Evolutionary conservation across 2,329 filamentous ascomycete genomes (phyloP).

Genomic region (Fusarium subtropicale): DNA sequence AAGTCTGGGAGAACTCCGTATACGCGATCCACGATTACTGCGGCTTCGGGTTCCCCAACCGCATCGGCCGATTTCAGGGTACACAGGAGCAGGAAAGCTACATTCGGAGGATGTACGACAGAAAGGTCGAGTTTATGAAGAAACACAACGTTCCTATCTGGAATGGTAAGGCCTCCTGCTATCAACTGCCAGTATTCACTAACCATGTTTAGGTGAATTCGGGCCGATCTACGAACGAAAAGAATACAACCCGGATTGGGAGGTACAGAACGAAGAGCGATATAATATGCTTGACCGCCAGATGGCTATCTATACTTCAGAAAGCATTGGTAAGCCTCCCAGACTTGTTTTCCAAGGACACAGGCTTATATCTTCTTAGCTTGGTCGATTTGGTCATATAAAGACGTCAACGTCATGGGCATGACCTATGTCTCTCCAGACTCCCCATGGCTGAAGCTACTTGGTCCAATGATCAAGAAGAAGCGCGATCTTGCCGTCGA

Average conservation of each 20-base stretch:
- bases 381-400: slow-evolving; percentile 71
- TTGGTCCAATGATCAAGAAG: slow-evolving; percentile 65
- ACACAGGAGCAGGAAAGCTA: slow-evolving; percentile 54
- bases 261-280: slow-evolving; percentile 50
- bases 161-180: slow-evolving; percentile 48
- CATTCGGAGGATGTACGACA: slow-evolving; percentile 49
- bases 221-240: slow-evolving; percentile 60
- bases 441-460: slow-evolving; percentile 61
- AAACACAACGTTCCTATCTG: slow-evolving; percentile 55
- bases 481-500: slow-evolving; percentile 66
- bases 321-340: slow-evolving; percentile 31
- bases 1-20: slow-evolving; percentile 59
- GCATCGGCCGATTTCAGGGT: slow-evolving; percentile 53
- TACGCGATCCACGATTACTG: slow-evolving; percentile 66
- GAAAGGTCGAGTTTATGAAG: slow-evolving; percentile 59
- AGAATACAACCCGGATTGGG: slow-evolving; percentile 48
- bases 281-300: slow-evolving; percentile 57
- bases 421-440: slow-evolving; percentile 62
- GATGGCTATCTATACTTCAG: slow-evolving; percentile 50
- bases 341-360: neutral
- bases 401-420: slow-evolving; percentile 66
- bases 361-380: slow-evolving; percentile 38
- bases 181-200: rapidly evolving
- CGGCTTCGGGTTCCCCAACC: slow-evolving; percentile 61
- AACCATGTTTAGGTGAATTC: slow-evolving; percentile 55